Conservation (phyloP, 2,329 filamentous ascomycete species). For the Cladobotryum mycophilum region DNA sequence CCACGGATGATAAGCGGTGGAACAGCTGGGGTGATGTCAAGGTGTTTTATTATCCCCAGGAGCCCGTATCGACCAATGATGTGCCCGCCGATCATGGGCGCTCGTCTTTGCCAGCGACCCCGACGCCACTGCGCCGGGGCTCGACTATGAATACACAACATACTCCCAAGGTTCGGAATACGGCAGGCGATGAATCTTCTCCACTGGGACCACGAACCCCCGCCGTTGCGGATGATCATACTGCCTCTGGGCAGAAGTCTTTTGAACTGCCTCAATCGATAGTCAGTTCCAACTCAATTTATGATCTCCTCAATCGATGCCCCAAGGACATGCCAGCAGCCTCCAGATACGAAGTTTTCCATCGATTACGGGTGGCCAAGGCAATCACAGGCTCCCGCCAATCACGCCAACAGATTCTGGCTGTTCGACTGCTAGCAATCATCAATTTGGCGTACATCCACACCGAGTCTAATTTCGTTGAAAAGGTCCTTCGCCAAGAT, state of each 20-base stretch:
- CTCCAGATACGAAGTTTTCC: constrained; percentile 76
- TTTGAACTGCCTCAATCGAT: constrained; percentile 59
- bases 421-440: constrained; percentile 77
- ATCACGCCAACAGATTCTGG: constrained; percentile 68
- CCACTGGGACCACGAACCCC: constrained; percentile 42
- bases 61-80: constrained; percentile 20
- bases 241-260: constrained; percentile 43
- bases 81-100: constrained; percentile 21
- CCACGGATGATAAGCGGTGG: constrained; percentile 55
- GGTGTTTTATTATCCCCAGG: constrained; percentile 67
- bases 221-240: constrained; percentile 29
- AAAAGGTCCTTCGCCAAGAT: constrained; percentile 81
- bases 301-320: constrained; percentile 50
- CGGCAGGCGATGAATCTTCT: constrained; percentile 37
- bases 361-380: constrained; percentile 76
- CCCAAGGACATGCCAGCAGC: constrained; percentile 63
- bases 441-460: constrained; percentile 90
- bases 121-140: constrained; percentile 68
- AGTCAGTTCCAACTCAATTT: constrained; percentile 46
- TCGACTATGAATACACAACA: constrained; percentile 46
- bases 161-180: constrained; percentile 34
- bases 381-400: constrained; percentile 62
- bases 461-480: constrained; percentile 72
- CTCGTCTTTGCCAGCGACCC: constrained; percentile 57
- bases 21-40: constrained; percentile 75